Evolutionary conservation across 495 filamentous ascomycete species (phyloP).

Genomic region (Extremus antarcticus): DNA sequence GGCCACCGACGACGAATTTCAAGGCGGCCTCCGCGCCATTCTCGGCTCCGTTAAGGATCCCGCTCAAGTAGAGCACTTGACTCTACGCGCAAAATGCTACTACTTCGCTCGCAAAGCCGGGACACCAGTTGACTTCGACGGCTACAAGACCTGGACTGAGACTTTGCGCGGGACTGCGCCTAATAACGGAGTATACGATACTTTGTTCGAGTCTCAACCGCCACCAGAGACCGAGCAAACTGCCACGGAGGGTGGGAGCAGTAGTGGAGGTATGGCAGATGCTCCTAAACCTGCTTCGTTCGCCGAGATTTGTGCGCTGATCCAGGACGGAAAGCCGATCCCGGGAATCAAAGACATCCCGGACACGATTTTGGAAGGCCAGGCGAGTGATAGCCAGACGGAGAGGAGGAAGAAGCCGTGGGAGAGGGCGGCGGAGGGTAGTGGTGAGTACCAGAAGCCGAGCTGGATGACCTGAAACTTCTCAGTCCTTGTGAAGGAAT

Average conservation of each 20-base stretch:
- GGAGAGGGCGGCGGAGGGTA: conserved; percentile 42
- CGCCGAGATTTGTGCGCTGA: conserved; percentile 77
- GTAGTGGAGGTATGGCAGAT: conserved; percentile 11
- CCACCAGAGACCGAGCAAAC: background rate
- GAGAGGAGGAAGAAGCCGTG: conserved; percentile 64
- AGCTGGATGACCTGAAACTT: conserved; percentile 12
- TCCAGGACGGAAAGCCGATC: conserved; percentile 72
- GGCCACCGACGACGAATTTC: conserved; percentile 44
- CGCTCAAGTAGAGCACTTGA: conserved; percentile 34
- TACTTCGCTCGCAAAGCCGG: conserved; percentile 35
- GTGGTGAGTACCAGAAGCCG: background rate
- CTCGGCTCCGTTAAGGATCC: conserved; percentile 34
- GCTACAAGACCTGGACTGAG: conserved; percentile 32
- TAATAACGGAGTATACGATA: background rate
- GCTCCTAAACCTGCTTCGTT: conserved; percentile 74
- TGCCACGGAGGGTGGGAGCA: background rate
- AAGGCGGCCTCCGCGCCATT: conserved; percentile 36
- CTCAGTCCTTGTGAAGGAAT: no score
- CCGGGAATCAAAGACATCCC: conserved; percentile 88
- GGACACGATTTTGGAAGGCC: conserved; percentile 60
- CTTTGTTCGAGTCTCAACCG: background rate
- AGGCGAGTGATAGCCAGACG: conserved; percentile 42
- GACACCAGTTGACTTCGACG: conserved; percentile 30
- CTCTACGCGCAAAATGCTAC: conserved; percentile 38
- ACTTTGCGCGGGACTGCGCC: background rate